These are phyloP conservation scores for Colletotrichum magnum DNA, from an alignment of 2,329 filamentous ascomycete genomes.

Conservation along the genomic window DNA sequence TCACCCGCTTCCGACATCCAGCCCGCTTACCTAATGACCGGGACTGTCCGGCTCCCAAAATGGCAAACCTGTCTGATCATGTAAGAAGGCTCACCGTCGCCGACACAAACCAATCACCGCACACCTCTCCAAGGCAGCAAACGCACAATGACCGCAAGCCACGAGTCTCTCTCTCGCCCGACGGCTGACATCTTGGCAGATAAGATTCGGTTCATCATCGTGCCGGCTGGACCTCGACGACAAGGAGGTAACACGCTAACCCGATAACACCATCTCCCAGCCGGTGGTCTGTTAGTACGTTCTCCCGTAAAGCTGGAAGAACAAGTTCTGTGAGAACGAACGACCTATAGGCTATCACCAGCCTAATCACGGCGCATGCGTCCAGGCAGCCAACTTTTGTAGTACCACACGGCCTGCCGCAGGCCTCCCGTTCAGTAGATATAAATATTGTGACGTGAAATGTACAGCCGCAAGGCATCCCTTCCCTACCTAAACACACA, in stretches of 20 bases:
- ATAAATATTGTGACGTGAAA: not conserved
- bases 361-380: conserved; percentile 1
- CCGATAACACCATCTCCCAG: not conserved
- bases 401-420: not conserved
- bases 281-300: not conserved
- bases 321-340: not conserved
- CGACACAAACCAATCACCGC: conserved; percentile 25
- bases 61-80: too few relatives aligned
- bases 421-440: conserved; percentile 11
- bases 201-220: conserved; percentile 20
- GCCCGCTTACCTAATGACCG: not conserved
- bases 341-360: not conserved
- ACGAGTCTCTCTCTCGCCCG: conserved; percentile 1
- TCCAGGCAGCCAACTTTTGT: conserved; percentile 5
- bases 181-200: not conserved
- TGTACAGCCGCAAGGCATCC: not conserved
- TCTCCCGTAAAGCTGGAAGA: not conserved
- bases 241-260: not conserved
- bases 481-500: not conserved
- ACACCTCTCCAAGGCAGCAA: not conserved
- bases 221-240: not conserved
- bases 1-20: not conserved
- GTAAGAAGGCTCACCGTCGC: not conserved
- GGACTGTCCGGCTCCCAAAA: too few relatives aligned
- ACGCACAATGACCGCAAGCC: conserved; percentile 6